Conservation (phyloP, 2,329 filamentous ascomycete genomes). For the Alternaria angustiovoidea region DNA sequence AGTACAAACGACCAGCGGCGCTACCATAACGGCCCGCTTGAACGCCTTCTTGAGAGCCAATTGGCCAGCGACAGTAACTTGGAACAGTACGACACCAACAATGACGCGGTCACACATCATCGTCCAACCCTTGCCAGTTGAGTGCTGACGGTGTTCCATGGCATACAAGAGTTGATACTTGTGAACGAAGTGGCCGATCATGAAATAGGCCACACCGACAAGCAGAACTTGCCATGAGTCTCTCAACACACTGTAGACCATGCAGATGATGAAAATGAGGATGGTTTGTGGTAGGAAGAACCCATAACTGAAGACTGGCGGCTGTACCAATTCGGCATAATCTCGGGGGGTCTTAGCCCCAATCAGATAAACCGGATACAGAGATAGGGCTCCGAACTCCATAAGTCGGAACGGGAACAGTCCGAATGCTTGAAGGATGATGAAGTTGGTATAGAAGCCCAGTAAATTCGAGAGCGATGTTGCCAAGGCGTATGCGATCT, state of each 20-base stretch:
- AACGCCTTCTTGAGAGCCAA: conserved; percentile 79
- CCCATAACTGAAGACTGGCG: conserved; percentile 91
- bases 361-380: conserved; percentile 83
- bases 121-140: conserved; percentile 91
- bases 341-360: conserved; percentile 88
- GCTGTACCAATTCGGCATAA: conserved; percentile 80
- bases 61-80: conserved; percentile 88
- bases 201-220: conserved; percentile 83
- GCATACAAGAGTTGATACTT: conserved; percentile 98
- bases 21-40: conserved; percentile 73
- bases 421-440: conserved; percentile 92
- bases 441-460: conserved; percentile 90
- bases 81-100: conserved; percentile 85
- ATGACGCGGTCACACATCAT: conserved; percentile 96
- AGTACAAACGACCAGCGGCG: conserved; percentile 80
- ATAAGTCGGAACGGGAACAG: conserved; percentile 91
- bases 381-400: conserved; percentile 83
- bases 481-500: conserved; percentile 79
- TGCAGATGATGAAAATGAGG: conserved; percentile 91
- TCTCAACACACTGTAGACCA: conserved; percentile 89
- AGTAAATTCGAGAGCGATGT: conserved; percentile 76
- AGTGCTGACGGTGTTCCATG: conserved; percentile 96
- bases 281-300: conserved; percentile 94
- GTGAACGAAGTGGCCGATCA: conserved; percentile 86
- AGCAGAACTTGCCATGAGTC: conserved; percentile 82